Evolutionary conservation across 2,329 filamentous ascomycete species (phyloP).

Genomic region (Sporothrix mexicana): DNA sequence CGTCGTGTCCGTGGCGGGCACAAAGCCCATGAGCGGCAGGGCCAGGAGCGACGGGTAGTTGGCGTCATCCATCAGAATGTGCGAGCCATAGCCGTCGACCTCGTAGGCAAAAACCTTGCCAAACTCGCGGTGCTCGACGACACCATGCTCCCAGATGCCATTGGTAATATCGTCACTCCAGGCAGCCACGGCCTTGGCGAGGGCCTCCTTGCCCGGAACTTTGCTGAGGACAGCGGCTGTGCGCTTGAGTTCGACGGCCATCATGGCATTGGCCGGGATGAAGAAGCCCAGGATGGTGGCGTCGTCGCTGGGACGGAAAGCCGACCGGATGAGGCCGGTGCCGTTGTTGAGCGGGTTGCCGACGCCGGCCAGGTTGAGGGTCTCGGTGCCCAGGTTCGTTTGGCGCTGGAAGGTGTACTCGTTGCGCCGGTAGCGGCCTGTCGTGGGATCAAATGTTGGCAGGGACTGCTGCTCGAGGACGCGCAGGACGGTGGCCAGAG

Average conservation of each 20-base stretch:
- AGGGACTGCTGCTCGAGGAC: constrained; percentile 80
- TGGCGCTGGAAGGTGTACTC: constrained; percentile 85
- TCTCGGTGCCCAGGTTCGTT: constrained; percentile 87
- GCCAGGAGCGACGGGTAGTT: constrained; percentile 84
- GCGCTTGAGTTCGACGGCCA: constrained; percentile 83
- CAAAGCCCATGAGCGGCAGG: constrained; percentile 78
- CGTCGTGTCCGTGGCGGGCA: constrained; percentile 65
- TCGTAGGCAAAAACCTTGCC: constrained; percentile 86
- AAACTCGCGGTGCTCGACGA: constrained; percentile 75
- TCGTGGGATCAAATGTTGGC: constrained; percentile 76
- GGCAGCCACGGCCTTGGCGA: constrained; percentile 61
- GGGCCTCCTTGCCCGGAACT: constrained; percentile 45
- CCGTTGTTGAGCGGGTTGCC: constrained; percentile 90
- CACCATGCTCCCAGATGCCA: constrained; percentile 83
- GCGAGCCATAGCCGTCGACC: constrained; percentile 83
- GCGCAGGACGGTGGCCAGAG: constrained; percentile 73
- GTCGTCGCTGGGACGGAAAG: constrained; percentile 94
- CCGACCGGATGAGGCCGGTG: constrained; percentile 85
- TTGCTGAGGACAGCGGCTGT: constrained; percentile 71
- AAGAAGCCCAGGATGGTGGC: constrained; percentile 93
- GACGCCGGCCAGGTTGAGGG: constrained; percentile 77
- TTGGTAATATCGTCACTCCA: constrained; percentile 69
- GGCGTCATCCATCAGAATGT: constrained; percentile 87
- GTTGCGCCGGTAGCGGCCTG: constrained; percentile 70
- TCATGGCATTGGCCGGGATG: constrained; percentile 95